Conservation (phyloP, 2,329 filamentous ascomycete species). For the Ceratocystis cubensis region DNA sequence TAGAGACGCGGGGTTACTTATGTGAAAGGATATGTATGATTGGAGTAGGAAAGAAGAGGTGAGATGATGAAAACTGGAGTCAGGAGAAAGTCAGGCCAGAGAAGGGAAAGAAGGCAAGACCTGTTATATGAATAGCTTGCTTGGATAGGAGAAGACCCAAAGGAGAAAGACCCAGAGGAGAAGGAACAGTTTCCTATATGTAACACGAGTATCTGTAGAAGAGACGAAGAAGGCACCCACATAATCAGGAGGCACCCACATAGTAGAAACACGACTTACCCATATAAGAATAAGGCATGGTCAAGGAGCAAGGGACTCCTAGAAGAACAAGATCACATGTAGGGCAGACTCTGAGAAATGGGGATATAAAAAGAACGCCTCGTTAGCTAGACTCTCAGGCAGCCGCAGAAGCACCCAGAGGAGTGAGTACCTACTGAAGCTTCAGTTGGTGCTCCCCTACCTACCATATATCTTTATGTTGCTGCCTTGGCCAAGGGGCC, state of each 20-base stretch:
- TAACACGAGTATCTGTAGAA: background rate
- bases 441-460: background rate
- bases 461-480: background rate
- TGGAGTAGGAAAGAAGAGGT: background rate
- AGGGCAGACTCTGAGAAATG: background rate
- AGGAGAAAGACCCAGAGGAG: background rate
- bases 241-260: background rate
- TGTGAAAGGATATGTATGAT: background rate
- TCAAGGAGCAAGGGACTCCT: background rate
- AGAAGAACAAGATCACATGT: background rate
- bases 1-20: background rate
- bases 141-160: background rate
- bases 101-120: background rate
- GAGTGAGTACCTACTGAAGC: background rate
- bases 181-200: background rate
- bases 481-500: background rate
- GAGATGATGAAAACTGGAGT: background rate
- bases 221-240: background rate
- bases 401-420: background rate
- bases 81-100: background rate
- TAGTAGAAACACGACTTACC: background rate
- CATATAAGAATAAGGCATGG: background rate
- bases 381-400: background rate
- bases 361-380: background rate
- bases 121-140: constrained; percentile 1